Conservation (phyloP, 192 early-diverging fungal species). For the Coemansia sp. region DNA sequence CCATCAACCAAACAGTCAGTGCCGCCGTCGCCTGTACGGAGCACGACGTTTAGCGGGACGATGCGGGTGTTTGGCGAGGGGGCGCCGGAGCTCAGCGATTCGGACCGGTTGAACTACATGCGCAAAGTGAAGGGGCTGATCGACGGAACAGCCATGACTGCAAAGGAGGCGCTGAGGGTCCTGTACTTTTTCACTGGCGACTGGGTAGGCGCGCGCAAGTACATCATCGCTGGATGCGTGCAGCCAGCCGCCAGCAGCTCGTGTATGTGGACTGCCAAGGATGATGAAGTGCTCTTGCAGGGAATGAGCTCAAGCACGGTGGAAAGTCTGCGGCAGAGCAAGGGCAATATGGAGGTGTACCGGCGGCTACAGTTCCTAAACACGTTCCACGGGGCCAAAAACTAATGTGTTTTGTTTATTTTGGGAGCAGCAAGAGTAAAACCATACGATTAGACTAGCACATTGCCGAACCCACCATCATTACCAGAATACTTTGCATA, state of each 20-base stretch:
- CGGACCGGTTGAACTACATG: slow-evolving; percentile 40
- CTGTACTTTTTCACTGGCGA: slow-evolving; percentile 50
- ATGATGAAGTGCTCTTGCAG: slow-evolving; percentile 32
- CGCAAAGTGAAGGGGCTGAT: slow-evolving; percentile 48
- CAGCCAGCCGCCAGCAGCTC: slow-evolving; percentile 1
- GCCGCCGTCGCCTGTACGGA: slow-evolving; percentile 32
- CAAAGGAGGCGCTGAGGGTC: slow-evolving; percentile 30
- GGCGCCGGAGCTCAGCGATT: slow-evolving; percentile 30
- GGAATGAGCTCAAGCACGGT: slow-evolving; percentile 19
- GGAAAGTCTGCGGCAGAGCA: slow-evolving; percentile 39
- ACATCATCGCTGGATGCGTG: slow-evolving; percentile 20
- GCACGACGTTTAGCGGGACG: slow-evolving; percentile 42
- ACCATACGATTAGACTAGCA: no score
- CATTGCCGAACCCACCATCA: no score
- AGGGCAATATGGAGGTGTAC: slow-evolving; percentile 52
- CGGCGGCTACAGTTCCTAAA: slow-evolving; percentile 52
- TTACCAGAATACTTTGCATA: no score
- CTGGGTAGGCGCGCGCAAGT: slow-evolving; percentile 46
- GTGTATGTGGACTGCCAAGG: slow-evolving; percentile 37
- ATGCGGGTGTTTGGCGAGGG: slow-evolving; percentile 50
- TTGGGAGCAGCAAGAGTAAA: neutral
- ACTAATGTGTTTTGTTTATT: no score
- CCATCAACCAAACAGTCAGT: slow-evolving; percentile 3
- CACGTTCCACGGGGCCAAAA: slow-evolving; percentile 30
- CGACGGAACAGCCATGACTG: slow-evolving; percentile 23